Evolutionary conservation across 169 alveolate genomes (phyloP).

Genomic region (Plasmodium gaboni): DNA sequence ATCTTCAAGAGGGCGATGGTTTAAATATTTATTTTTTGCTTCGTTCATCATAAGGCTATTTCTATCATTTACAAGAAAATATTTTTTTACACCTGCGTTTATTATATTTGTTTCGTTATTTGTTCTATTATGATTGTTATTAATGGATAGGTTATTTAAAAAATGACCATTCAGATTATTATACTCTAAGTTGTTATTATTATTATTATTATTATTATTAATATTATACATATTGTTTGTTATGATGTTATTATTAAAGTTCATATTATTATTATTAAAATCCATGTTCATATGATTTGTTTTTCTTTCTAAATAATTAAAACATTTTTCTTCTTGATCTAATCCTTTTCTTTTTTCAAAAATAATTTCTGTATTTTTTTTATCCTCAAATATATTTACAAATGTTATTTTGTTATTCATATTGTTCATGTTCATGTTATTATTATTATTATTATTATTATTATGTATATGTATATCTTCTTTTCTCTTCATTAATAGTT

Average conservation of each 20-base stretch:
- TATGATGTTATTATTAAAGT: no score
- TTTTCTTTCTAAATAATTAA: not conserved
- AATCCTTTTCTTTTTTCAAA: conserved; percentile 7
- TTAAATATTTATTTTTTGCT: not conserved
- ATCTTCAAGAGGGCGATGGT: not conserved
- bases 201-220: no score
- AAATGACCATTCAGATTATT: no score
- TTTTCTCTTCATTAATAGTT: conserved; percentile 7
- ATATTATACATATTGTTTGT: no score
- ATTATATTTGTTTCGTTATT: not conserved
- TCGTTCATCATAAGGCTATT: not conserved
- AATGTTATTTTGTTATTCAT: not conserved
- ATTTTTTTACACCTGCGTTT: not conserved
- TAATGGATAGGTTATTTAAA: not conserved
- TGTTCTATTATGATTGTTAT: not conserved
- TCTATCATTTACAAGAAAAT: not conserved
- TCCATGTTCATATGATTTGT: no score
- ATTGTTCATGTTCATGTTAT: not conserved
- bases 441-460: not conserved
- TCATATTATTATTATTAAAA: no score
- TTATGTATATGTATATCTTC: not conserved
- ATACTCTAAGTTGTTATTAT: no score
- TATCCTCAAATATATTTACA: conserved; percentile 5
- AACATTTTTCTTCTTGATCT: not conserved
- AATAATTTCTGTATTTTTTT: not conserved